These are phyloP conservation scores for Elymus sibiricus DNA, from an alignment of 176 grass and related monocot genomes.

Conservation along the genomic window DNA sequence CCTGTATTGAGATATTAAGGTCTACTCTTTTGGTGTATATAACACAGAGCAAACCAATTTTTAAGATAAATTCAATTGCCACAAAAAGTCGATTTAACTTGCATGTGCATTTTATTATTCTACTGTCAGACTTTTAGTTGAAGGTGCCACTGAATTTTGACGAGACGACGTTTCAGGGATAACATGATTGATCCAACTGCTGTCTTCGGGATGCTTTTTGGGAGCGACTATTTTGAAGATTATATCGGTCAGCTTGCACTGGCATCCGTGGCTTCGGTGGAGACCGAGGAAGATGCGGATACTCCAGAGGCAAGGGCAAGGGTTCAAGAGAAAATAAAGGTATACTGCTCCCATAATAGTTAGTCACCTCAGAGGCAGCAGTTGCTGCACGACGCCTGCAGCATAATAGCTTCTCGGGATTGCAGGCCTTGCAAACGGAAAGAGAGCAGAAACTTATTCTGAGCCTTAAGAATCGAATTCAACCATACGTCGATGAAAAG, in stretches of 20 bases:
- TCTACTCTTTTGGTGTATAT: background rate
- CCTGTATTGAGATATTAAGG: background rate
- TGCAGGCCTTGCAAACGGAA: slow-evolving; percentile 71
- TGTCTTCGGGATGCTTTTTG: slow-evolving; percentile 99
- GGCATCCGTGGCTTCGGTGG: slow-evolving; percentile 75
- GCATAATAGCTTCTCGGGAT: background rate
- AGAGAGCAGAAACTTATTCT: slow-evolving; percentile 62
- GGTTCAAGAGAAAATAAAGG: slow-evolving; percentile 89
- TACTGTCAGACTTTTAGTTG: background rate
- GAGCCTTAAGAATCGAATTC: slow-evolving; percentile 68
- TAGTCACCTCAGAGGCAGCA: background rate
- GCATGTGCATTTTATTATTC: background rate
- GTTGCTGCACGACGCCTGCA: background rate
- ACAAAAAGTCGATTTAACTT: background rate
- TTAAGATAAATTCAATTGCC: no score
- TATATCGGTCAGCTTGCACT: slow-evolving; percentile 92
- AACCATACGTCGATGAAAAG: slow-evolving; percentile 58
- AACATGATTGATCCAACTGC: slow-evolving; percentile 81
- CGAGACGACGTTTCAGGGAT: slow-evolving; percentile 46
- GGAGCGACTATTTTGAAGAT: slow-evolving; percentile 95
- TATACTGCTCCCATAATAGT: slow-evolving; percentile 23
- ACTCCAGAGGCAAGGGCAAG: slow-evolving; percentile 57
- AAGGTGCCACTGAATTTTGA: background rate
- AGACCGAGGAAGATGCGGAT: slow-evolving; percentile 59
- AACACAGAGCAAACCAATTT: background rate